Conservation (phyloP, 805 yeast genomes). For the Starmerella kuoi region DNA sequence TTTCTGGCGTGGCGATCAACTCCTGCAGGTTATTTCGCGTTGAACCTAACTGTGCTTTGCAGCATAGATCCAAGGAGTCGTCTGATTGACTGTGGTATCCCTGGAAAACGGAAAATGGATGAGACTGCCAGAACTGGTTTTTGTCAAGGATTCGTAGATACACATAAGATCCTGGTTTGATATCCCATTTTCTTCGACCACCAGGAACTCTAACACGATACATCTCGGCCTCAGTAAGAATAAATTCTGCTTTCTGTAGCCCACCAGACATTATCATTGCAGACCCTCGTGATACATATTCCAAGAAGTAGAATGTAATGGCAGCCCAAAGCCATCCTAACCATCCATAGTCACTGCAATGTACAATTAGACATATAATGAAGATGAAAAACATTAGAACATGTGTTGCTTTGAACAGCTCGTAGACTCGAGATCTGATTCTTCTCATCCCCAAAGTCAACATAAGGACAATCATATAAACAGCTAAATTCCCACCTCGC, state of each 20-base stretch:
- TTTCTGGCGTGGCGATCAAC: conserved; percentile 27
- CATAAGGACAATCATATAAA: conserved; percentile 33
- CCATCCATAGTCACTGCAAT: conserved; percentile 49
- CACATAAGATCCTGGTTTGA: conserved; percentile 47
- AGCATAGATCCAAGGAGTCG: conserved; percentile 36
- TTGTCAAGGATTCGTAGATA: conserved; percentile 44
- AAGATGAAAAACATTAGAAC: conserved; percentile 17
- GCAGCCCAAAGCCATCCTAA: conserved; percentile 42
- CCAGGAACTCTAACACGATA: conserved; percentile 23
- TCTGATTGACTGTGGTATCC: conserved; percentile 28
- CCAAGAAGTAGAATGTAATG: conserved; percentile 55
- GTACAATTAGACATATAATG: conserved; percentile 35
- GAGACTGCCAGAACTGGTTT: conserved; percentile 53
- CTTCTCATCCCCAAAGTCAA: conserved; percentile 38
- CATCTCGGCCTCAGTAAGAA: conserved; percentile 30
- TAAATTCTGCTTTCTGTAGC: conserved; percentile 24
- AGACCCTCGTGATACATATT: conserved; percentile 44
- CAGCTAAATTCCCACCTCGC: conserved; percentile 36
- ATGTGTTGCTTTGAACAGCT: conserved; percentile 44
- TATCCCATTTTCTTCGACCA: conserved; percentile 37
- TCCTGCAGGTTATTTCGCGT: conserved; percentile 33
- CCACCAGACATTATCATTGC: conserved; percentile 48
- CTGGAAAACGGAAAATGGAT: conserved; percentile 47
- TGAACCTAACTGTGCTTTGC: conserved; percentile 44
- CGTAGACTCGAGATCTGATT: conserved; percentile 45